These are phyloP conservation scores for Isabelozyma pseudorhagii DNA, from an alignment of 805 yeast species.

Conservation along the genomic window DNA sequence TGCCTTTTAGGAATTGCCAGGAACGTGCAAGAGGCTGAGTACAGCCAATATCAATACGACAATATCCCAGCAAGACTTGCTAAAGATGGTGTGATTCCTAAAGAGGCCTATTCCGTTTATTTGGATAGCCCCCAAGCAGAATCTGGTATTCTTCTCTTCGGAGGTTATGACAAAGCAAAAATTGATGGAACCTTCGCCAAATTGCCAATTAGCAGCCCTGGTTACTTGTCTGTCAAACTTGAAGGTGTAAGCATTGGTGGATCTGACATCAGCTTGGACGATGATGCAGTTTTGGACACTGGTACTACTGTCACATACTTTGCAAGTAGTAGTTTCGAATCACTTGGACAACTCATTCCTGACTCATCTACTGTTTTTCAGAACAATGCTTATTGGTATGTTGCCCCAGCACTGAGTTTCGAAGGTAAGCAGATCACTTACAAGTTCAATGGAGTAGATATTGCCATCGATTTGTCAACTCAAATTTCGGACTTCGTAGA, in stretches of 20 bases:
- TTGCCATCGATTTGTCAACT: slow-evolving; percentile 9
- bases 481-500: neutral
- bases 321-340: neutral
- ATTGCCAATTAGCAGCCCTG: too few relatives aligned
- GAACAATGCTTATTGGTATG: too few relatives aligned
- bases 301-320: slow-evolving; percentile 3
- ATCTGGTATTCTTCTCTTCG: slow-evolving; percentile 25
- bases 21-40: neutral
- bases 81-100: slow-evolving; percentile 29
- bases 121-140: slow-evolving; percentile 15
- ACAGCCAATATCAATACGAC: slow-evolving; percentile 12
- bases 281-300: neutral
- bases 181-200: slow-evolving; percentile 10
- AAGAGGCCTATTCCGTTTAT: slow-evolving; percentile 35
- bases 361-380: too few relatives aligned
- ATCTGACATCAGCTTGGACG: neutral
- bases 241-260: neutral
- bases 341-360: neutral
- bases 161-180: slow-evolving; percentile 25
- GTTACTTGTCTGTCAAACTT: too few relatives aligned
- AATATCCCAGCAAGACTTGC: slow-evolving; percentile 34
- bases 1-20: neutral
- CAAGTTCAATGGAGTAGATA: slow-evolving; percentile 13
- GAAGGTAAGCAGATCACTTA: slow-evolving; percentile 1
- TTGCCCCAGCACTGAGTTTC: too few relatives aligned